Evolutionary conservation across 805 yeast species (phyloP).

Genomic region (Tetrapisispora phaffii): DNA sequence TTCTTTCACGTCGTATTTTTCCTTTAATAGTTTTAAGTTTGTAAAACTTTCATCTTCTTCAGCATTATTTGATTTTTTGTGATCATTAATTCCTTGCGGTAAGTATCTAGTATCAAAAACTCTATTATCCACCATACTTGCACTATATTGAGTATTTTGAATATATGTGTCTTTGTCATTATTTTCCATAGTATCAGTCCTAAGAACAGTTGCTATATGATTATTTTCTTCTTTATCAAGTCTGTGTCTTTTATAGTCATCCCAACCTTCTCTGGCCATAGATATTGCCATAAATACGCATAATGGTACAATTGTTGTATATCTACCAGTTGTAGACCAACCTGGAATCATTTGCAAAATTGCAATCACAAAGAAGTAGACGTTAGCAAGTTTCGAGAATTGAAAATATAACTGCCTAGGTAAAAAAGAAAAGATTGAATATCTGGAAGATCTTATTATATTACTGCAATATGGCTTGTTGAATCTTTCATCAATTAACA

Average conservation of each 20-base stretch:
- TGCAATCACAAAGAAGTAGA: constrained; percentile 82
- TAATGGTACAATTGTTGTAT: constrained; percentile 86
- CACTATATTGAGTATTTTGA: not conserved
- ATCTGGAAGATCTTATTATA: constrained; percentile 75
- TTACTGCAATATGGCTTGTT: constrained; percentile 53
- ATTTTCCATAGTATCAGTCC: not conserved
- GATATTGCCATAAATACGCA: constrained; percentile 80
- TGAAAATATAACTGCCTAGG: constrained; percentile 88
- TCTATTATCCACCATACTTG: not conserved
- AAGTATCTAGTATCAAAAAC: not conserved
- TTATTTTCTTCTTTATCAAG: constrained; percentile 81
- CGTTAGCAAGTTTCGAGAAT: constrained; percentile 84
- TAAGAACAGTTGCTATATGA: constrained; percentile 19
- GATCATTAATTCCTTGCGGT: not conserved
- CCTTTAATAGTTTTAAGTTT: constrained; percentile 13
- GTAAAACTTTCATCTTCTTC: constrained; percentile 7
- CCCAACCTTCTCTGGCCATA: constrained; percentile 86
- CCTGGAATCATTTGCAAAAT: constrained; percentile 92
- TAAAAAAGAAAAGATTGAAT: constrained; percentile 66
- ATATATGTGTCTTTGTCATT: not conserved
- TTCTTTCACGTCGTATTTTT: constrained; percentile 16
- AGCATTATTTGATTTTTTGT: not conserved
- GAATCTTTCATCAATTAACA: constrained; percentile 58
- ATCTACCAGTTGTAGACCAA: constrained; percentile 95
- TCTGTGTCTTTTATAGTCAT: constrained; percentile 79